Conservation (phyloP, 2,329 filamentous ascomycete species). For the Bipolaris gigantea region DNA sequence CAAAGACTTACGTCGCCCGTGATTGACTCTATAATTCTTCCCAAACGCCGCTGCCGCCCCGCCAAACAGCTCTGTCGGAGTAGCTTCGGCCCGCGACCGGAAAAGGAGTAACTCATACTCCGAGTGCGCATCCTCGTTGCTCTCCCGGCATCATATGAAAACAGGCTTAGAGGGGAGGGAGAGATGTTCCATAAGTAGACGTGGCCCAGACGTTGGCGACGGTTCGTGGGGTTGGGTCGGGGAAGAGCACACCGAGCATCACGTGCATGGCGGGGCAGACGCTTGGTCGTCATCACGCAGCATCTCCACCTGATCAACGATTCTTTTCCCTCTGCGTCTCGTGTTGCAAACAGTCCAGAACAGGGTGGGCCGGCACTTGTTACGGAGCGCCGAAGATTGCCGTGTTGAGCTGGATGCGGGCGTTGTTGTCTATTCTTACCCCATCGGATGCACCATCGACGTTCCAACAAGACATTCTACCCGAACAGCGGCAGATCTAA, state of each 20-base stretch:
- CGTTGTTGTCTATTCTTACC: slow-evolving; percentile 12
- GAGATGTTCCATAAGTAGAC: background rate
- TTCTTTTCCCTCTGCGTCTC: background rate
- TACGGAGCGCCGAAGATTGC: slow-evolving; percentile 37
- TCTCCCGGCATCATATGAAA: slow-evolving; percentile 11
- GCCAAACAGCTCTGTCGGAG: slow-evolving; percentile 30
- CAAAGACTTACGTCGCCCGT: slow-evolving; percentile 21
- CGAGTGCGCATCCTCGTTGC: slow-evolving; percentile 16
- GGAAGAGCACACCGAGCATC: slow-evolving; percentile 25
- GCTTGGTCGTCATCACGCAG: slow-evolving; percentile 25
- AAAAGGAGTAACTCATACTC: slow-evolving; percentile 12
- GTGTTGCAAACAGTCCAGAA: background rate
- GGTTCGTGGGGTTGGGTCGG: slow-evolving; percentile 20
- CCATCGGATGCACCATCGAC: slow-evolving; percentile 4
- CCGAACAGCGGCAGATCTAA: slow-evolving; percentile 20
- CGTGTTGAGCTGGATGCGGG: slow-evolving; percentile 15
- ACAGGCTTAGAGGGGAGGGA: slow-evolving; percentile 5
- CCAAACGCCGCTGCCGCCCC: slow-evolving; percentile 31
- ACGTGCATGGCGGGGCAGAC: slow-evolving; percentile 17
- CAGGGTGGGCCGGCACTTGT: background rate
- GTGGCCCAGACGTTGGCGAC: slow-evolving; percentile 16
- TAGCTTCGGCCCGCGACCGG: slow-evolving; percentile 23
- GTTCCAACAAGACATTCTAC: slow-evolving; percentile 18
- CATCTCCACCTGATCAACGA: slow-evolving; percentile 18
- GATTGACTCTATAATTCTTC: slow-evolving; percentile 43